Evolutionary conservation across 192 early-diverging fungal species (phyloP).

Genomic region (Coemansia furcata): DNA sequence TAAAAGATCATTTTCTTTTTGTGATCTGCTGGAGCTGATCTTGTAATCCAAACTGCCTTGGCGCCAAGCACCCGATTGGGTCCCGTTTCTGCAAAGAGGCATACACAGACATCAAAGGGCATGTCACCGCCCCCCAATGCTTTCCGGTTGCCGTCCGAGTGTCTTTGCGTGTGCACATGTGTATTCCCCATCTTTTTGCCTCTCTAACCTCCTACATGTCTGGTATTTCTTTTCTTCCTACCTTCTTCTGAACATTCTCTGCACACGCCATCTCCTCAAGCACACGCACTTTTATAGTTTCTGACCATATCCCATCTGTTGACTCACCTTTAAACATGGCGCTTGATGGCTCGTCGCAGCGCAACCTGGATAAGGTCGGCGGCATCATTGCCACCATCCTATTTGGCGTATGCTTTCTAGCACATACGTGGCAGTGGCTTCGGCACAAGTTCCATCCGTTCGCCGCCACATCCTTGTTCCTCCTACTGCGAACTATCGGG

Average conservation of each 20-base stretch:
- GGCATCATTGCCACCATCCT: constrained; percentile 42
- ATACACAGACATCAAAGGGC: not conserved
- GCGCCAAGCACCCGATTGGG: not conserved
- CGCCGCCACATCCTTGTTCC: constrained; percentile 24
- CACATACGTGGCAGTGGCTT: constrained; percentile 40
- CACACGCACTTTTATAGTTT: constrained; percentile 4
- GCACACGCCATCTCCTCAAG: not conserved
- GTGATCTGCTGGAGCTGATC: constrained; percentile 1
- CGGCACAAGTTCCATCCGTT: constrained; percentile 35
- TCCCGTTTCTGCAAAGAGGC: not conserved
- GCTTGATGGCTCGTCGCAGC: constrained; percentile 25
- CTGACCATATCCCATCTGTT: not conserved
- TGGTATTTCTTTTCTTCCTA: not conserved
- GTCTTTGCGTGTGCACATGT: not conserved
- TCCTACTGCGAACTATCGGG: constrained; percentile 39
- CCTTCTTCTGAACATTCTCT: not conserved
- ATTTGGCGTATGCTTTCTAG: constrained; percentile 36
- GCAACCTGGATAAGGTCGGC: constrained; percentile 45
- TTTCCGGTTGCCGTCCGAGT: not conserved
- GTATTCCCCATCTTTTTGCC: not conserved
- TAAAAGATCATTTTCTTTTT: not conserved
- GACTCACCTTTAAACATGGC: constrained; percentile 14
- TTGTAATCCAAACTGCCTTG: not conserved
- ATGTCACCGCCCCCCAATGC: not conserved
- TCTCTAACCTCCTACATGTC: not conserved